phyloP scores from a whole-genome alignment of 352 stramenopile genomes.

The Pythium utonaiense region DNA sequence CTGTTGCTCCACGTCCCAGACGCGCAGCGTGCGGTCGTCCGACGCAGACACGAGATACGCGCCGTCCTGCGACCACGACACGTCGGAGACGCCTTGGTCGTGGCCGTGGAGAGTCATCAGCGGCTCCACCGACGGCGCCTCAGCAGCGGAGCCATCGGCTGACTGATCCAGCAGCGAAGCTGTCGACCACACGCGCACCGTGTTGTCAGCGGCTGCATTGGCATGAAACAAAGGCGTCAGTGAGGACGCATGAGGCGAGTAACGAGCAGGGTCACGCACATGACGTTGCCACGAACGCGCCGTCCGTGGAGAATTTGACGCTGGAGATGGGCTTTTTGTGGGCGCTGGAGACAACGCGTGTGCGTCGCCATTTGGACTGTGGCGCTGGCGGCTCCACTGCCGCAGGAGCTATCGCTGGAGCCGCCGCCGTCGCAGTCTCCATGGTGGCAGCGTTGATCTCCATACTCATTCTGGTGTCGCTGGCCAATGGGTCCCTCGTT shows the following conservation, averaged over 20 bases:
- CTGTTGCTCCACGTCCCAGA: conserved; percentile 93
- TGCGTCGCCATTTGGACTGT: background rate
- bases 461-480: too few relatives aligned
- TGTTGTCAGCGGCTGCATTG: conserved; percentile 61
- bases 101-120: conserved; percentile 78
- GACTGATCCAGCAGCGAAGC: conserved; percentile 16
- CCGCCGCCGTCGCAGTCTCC: background rate
- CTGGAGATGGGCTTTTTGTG: conserved; percentile 76
- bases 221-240: background rate
- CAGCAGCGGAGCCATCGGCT: too few relatives aligned
- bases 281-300: conserved; percentile 54
- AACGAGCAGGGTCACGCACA: conserved; percentile 24
- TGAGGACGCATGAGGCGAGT: background rate
- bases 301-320: conserved; percentile 60
- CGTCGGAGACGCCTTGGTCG: conserved; percentile 92
- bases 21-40: conserved; percentile 93
- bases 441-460: background rate
- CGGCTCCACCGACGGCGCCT: conserved; percentile 13
- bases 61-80: conserved; percentile 87
- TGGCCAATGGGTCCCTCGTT: background rate
- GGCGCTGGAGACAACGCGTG: conserved; percentile 13
- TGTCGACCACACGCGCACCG: conserved; percentile 72
- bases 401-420: background rate
- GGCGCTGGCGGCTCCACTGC: background rate
- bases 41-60: conserved; percentile 91